Base-by-base conservation (phyloP, 2,329 filamentous ascomycete genomes). In the Periconia digitata region DNA sequence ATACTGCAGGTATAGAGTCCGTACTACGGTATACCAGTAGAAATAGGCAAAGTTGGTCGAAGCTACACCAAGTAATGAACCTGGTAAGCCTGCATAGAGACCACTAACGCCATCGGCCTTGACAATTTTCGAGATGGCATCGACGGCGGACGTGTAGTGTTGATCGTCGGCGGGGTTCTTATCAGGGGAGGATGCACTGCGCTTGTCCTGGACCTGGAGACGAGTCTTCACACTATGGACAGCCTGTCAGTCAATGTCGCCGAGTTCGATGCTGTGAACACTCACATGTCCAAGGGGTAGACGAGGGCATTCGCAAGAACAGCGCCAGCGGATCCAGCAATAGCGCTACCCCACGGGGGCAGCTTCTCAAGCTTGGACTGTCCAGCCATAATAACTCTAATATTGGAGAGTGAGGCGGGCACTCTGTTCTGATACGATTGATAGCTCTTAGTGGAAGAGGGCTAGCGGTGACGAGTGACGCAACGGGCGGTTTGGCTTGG, bases 1-100 rank as follows among this genome's bases (percentile, higher is more conserved):
- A 20, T 78, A 79, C 16, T 76, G 74, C 57, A 89, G 74, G 71
- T 97, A 97, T 17, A 96, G 73, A 15, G 84, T 84, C 54, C 94
- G 85, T 24, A 96, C 90, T 22, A 94, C 76, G 5, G 90, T 92
- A 72, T 97, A 97, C 92, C 92, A 97, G 77, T 99, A 99, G 72
- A 99, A 99, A 76, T 99, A 99, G 63, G 94, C 94, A 70, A 99
- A 99, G 73, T 99, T 99, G 44, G 92, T 97, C 21, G 92, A 96
- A 1, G 91, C 92, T 29, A 99, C 94, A 45, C 94, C 94, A 43
- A 97, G 76, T 16, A 99, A 78, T 4, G 92, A 85, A 43, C 92
- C 92, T 51, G 84, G 81, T 70, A 99, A 92, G 51, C 94, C 94
- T 44, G 89, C 85, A 66, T 99, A 99, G 7, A 99, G 82, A 6